Evolutionary conservation across 1,284 basidiomycete genomes (phyloP), one percentile per base, ranked within the genome.

Genomic region (Puccinia sorghi): DNA sequence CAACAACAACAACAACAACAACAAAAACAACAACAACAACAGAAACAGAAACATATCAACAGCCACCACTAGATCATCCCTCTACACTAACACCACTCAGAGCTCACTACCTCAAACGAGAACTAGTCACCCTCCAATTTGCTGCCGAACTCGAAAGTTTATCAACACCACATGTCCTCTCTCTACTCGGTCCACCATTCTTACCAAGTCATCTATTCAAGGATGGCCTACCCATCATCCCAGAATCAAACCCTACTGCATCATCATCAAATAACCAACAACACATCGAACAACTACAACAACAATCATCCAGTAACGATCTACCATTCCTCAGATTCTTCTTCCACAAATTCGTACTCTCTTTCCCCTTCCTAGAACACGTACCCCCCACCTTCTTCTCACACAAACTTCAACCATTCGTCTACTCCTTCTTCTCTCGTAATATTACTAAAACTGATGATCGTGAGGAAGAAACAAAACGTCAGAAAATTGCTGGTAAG

Each of bases 71-170:
- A 72, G 66, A 50, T 54, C 69, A 71, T 56, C 69, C 75, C 7
- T 66, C 80, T 9, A 74, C 79, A n/a, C 87, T 96, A 66, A 93
- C 92, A 0, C 92, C 94, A 5, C 86, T 94, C 41, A 90, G 93
- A 54, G 93, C 93, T 0, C 94, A 97, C 84, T 97, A 97, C 85
- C 91, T 97, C 84, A 97, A 97, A 86, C 95, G 96, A 85, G 88
- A 91, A n/a, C 90, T 97, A 74, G 89, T 98, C 63, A 89, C 91
- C 81, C 89, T 97, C 59, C 90, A 97, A 84, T 90, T 96, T 81
- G 86, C 87, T 81, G 86, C 87, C 50, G 95, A 98, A 85, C 88
- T 97, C 75, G 87, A 89, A 80, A 86, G 88, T 56, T 88, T 95
- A 81, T 89, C 90, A 5, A 84, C 86, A 70, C 88, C 87, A 22